Percentiles rank a stretch among this genome's conserved stretches.
These are phyloP conservation scores for Durusdinium trenchii DNA, from an alignment of 73 alveolate species.

Conservation along the genomic window DNA sequence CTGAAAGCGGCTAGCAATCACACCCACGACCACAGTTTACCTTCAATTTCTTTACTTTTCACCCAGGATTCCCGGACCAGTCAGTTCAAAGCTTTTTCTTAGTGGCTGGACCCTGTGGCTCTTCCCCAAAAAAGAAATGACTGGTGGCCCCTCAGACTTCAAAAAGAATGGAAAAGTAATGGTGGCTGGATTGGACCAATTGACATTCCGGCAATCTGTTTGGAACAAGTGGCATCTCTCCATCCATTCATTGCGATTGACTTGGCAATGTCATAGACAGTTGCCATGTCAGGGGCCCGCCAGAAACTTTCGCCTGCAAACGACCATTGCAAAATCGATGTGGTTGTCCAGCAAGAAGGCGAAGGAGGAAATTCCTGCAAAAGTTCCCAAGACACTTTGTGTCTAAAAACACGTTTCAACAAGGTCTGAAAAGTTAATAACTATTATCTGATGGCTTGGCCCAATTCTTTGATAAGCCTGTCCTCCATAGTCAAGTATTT, in stretches of 20 bases:
- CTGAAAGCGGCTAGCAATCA: background rate
- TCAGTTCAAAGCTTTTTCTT: too few relatives aligned
- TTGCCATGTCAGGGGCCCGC: constrained; percentile 12
- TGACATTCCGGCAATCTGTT: too few relatives aligned
- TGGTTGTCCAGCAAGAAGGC: background rate
- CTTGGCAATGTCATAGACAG: constrained; percentile 1
- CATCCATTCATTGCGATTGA: background rate
- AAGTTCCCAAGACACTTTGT: too few relatives aligned
- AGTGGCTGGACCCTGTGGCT: too few relatives aligned
- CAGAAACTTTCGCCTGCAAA: background rate
- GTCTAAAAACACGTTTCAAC: too few relatives aligned
- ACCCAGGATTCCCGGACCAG: too few relatives aligned
- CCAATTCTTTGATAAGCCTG: background rate
- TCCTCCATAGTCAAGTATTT: background rate
- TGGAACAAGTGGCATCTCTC: background rate
- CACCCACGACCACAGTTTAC: too few relatives aligned
- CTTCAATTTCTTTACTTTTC: too few relatives aligned
- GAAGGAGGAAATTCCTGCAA: background rate
- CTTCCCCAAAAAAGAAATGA: too few relatives aligned
- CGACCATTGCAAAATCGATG: background rate
- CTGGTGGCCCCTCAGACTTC: too few relatives aligned
- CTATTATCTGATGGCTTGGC: background rate
- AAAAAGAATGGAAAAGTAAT: too few relatives aligned
- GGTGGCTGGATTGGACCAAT: too few relatives aligned
- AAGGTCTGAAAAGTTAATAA: background rate